Percentiles rank a stretch among this genome's conserved stretches.
Evolutionary conservation across 2,329 filamentous ascomycete species (phyloP).

Genomic region (Fulvia fulva): DNA sequence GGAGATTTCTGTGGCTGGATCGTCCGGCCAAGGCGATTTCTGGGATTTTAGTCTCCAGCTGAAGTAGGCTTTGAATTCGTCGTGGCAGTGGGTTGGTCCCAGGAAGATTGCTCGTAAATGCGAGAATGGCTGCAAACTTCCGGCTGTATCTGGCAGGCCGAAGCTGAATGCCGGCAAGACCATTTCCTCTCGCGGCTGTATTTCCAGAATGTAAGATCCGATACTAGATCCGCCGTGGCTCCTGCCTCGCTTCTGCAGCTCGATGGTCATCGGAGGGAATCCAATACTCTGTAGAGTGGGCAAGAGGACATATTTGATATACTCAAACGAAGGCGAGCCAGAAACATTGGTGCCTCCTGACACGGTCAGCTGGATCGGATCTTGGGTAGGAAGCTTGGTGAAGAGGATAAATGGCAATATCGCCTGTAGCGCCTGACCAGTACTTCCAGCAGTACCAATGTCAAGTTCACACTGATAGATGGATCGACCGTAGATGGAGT

Average conservation of each 20-base stretch:
- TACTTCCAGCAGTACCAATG: constrained; percentile 50
- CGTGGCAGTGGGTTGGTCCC: constrained; percentile 34
- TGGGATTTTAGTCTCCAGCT: neutral
- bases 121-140: constrained; percentile 12
- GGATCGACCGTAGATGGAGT: constrained; percentile 13
- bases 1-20: constrained; percentile 9
- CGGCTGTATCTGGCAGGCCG: neutral
- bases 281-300: constrained; percentile 52
- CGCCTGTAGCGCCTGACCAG: constrained; percentile 56
- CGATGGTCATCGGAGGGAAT: constrained; percentile 43
- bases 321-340: constrained; percentile 54
- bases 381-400: constrained; percentile 16
- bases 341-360: constrained; percentile 58
- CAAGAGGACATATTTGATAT: constrained; percentile 52
- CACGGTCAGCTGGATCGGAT: constrained; percentile 40
- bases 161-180: constrained; percentile 38
- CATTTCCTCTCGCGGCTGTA: constrained; percentile 39
- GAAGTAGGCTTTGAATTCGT: constrained; percentile 19
- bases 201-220: constrained; percentile 48
- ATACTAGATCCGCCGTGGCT: constrained; percentile 43
- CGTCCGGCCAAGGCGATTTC: neutral
- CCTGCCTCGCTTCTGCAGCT: constrained; percentile 53
- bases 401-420: constrained; percentile 57
- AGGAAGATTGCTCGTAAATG: constrained; percentile 35
- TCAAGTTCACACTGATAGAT: constrained; percentile 38